Evolutionary conservation across 495 filamentous ascomycete species (phyloP), one percentile per base, ranked within the genome.

Genomic region (Saxispiralis lemnorum): DNA sequence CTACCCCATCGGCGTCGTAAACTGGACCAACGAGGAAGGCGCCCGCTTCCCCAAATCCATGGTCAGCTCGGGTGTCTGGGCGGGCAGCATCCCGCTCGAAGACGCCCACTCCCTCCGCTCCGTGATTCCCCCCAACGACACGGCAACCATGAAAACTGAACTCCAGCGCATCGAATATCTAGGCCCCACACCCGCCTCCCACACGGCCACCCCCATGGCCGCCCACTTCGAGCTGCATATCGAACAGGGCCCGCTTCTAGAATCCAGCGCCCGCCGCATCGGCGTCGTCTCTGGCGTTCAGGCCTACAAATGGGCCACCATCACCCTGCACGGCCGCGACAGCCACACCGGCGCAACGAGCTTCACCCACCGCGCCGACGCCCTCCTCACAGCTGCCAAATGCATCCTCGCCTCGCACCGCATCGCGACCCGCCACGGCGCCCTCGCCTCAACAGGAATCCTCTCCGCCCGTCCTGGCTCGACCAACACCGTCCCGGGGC

Each of bases 1-100:
- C 35, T 81, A 73, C 48, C 74, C 75, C 17, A 63, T 86, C 9
- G 79, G 79, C 7, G 72, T 82, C 7, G 71, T 85, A 0, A 83
- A 83, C 49, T 89, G 82, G 83, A 87, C 82, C 0, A 87, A 86
- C 50, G 83, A 87, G 56, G 82, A 86, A 56, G 83, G 82, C 1
- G 82, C 81, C 0, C 69, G 83, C 7, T 89, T 86, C 53, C 81
- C 83, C 2, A 71, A 80, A 15, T 80, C 75, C 45, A 85, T 85
- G 80, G 55, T 79, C 6, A 63, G 75, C 7, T 83, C 79, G 3
- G 82, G 81, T 3, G 81, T 89, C 18, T 87, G 81, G 81, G 71
- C 79, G 0, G 79, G 72, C 32, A 65, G 62, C 31, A 78, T 83
- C 30, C 59, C 78, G 11, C 55, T 83, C 17, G 66, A 73, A 15